phyloP scores from a whole-genome alignment of 179 eudicot species.

The Silene coronaria region DNA sequence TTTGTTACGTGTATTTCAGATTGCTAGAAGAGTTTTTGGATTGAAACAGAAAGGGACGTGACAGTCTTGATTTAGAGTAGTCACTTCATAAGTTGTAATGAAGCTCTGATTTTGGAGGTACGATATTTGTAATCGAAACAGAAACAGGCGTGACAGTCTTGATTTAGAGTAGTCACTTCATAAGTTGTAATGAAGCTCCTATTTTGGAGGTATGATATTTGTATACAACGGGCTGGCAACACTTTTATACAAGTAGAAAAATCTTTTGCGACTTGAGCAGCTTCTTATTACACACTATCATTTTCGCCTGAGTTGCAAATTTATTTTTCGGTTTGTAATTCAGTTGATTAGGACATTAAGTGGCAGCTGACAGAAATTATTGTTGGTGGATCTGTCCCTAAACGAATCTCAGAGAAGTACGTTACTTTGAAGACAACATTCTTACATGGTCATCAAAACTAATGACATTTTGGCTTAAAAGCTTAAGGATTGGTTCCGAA shows the following conservation, averaged over 20 bases:
- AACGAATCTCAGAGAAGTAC: background rate
- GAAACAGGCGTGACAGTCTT: no score
- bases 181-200: background rate
- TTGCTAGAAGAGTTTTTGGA: background rate
- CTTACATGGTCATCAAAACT: background rate
- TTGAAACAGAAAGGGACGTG: no score
- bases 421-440: slow-evolving; percentile 4
- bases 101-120: background rate
- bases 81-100: background rate
- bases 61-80: no score
- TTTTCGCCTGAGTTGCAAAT: no score
- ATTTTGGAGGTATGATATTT: background rate
- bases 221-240: no score
- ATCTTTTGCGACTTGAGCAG: no score
- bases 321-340: no score
- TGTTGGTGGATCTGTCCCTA: background rate
- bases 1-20: background rate
- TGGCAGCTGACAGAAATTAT: background rate
- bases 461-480: slow-evolving; percentile 10
- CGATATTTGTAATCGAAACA: no score
- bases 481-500: slow-evolving; percentile 15
- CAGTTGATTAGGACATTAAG: no score
- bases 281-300: no score
- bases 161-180: no score
- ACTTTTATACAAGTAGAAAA: no score